These are phyloP conservation scores for Aquilaria sinensis DNA, from an alignment of 345 rosid genomes.

Conservation along the genomic window DNA sequence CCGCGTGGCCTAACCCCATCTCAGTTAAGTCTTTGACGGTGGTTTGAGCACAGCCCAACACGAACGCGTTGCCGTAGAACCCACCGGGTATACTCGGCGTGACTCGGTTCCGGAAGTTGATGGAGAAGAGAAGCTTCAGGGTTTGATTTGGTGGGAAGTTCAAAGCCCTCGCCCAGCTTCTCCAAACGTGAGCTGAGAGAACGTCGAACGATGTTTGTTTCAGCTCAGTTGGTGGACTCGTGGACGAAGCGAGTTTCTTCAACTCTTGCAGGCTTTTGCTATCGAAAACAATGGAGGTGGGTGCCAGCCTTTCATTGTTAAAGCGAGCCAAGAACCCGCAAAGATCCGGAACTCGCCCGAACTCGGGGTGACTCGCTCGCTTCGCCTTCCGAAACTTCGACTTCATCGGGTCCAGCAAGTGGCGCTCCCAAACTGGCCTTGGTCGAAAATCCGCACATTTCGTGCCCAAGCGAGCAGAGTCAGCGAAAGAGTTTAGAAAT, in stretches of 20 bases:
- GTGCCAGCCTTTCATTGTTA: constrained; percentile 37
- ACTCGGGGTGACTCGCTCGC: constrained; percentile 43
- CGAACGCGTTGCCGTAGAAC: constrained; percentile 83
- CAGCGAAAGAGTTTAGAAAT: constrained; percentile 62
- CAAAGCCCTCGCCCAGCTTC: constrained; percentile 75
- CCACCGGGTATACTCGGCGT: constrained; percentile 66
- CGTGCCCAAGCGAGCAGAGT: constrained; percentile 21
- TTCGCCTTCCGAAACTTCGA: neutral
- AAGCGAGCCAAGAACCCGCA: constrained; percentile 62
- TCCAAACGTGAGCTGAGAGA: constrained; percentile 78
- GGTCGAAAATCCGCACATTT: constrained; percentile 18
- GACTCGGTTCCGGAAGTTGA: constrained; percentile 60
- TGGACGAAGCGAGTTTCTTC: constrained; percentile 33
- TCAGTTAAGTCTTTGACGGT: constrained; percentile 50
- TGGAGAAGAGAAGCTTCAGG: constrained; percentile 66
- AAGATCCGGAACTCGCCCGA: constrained; percentile 49
- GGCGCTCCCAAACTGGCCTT: constrained; percentile 73
- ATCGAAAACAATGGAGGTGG: constrained; percentile 52
- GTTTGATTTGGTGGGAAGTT: constrained; percentile 58
- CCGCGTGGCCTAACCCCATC: constrained; percentile 39
- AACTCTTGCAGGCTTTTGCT: constrained; percentile 39
- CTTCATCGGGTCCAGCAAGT: constrained; percentile 33
- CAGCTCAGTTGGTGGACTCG: constrained; percentile 24
- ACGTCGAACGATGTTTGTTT: constrained; percentile 66
- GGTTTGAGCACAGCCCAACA: constrained; percentile 65